Base-by-base conservation (phyloP, 2,329 filamentous ascomycete species). In the Colletotrichum tamarilloi region DNA sequence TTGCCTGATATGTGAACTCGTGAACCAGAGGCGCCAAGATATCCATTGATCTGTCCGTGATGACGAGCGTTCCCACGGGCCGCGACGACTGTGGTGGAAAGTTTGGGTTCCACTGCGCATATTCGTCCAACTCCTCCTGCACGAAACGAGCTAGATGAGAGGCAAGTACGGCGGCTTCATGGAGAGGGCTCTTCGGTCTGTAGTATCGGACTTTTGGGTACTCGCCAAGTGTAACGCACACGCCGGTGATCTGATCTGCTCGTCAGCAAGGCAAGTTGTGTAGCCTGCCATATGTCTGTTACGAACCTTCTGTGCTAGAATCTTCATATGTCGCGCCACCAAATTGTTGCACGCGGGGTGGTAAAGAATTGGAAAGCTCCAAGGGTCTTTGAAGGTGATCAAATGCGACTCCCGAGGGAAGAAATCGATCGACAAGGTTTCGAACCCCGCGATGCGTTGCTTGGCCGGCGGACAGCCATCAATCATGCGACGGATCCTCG, bases 1-100 rank as follows among this genome's bases (percentile, higher is more conserved):
- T 98, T 63, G 97, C 95, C 83, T 99, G 97, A 81, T 98, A 99
- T 14, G 97, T 98, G 81, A 99, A 98, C 79, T 99, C 97, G 83
- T 99, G 97, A 4, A 98, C 81, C 12, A 98, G 84, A 1, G 97
- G 97, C 0, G 96, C 92, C 84, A 93, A 91, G 4, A 98, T 84
- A 81, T 99, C 97, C 93, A 99, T 97, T 8, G 95, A 94, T 74
- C 97, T 91, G 81, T 98, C 97, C 1, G 95, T 94, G 74, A 99
- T 93, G 78, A 98, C 87, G 0, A 99, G 89, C 0, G 95, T 91
- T 52, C 94, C 94, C 75, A 94, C 92, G 7, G 95, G 96, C 66
- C 96, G 88, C 63, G 91, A 89, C 9, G 91, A 91, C n/a, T 87
- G 91, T 0, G 95, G 94, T 1, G 96, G 96, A 75, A 97, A 98